Evolutionary conservation across 2,329 filamentous ascomycete species (phyloP).

Genomic region (Diaporthe batatas): DNA sequence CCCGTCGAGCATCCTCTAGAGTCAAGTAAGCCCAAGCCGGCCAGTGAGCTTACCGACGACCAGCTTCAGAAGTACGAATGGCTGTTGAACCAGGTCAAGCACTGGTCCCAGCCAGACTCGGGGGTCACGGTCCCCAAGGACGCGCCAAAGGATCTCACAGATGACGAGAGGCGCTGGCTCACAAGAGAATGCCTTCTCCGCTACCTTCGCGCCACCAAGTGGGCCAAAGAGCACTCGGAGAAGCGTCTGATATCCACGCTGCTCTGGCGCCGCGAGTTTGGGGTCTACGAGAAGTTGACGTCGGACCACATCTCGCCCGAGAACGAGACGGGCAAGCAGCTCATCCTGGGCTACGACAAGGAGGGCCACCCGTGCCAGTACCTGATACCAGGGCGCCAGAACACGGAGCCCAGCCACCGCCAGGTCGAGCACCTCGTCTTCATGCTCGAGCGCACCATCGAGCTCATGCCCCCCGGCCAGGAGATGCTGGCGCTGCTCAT

Average conservation of each 20-base stretch:
- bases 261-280: constrained; percentile 92
- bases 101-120: constrained; percentile 63
- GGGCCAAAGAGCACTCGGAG: constrained; percentile 80
- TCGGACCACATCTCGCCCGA: constrained; percentile 91
- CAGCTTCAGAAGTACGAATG: constrained; percentile 86
- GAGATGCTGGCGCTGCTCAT: constrained; percentile 90
- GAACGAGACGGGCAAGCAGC: constrained; percentile 96
- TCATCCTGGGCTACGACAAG: constrained; percentile 89
- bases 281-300: constrained; percentile 78
- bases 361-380: constrained; percentile 90
- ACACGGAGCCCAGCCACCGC: constrained; percentile 86
- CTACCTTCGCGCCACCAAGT: constrained; percentile 94
- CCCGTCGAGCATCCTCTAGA: constrained; percentile 72
- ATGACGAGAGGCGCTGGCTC: constrained; percentile 88
- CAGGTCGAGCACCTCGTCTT: constrained; percentile 96
- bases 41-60: constrained; percentile 76
- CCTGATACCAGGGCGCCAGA: constrained; percentile 89
- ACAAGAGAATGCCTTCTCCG: constrained; percentile 92
- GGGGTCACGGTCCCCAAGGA: constrained; percentile 57
- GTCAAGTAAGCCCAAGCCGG: constrained; percentile 67
- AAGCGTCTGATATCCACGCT: constrained; percentile 86
- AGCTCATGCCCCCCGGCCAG: constrained; percentile 87
- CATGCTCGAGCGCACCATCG: constrained; percentile 92
- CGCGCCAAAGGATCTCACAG: constrained; percentile 75
- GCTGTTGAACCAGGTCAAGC: constrained; percentile 77